Percentiles rank a stretch among this genome's conserved stretches.
phyloP scores from a whole-genome alignment of 2,329 filamentous ascomycete genomes.

The Xylaria polymorpha region DNA sequence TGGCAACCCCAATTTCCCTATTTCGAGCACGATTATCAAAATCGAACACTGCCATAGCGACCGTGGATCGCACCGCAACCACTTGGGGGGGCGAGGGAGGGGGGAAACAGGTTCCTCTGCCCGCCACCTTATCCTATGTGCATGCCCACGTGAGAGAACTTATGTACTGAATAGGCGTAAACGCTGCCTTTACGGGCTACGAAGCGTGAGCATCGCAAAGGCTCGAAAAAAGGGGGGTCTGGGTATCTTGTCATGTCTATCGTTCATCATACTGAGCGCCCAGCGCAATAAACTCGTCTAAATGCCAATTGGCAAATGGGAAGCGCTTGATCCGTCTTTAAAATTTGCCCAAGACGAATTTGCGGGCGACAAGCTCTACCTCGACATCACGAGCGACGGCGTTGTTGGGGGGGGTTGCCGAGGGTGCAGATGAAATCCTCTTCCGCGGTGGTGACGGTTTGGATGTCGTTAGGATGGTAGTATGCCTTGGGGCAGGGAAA shows the following conservation, averaged over 20 bases:
- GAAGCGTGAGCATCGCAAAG: slow-evolving; percentile 14
- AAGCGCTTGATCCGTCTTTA: slow-evolving; percentile 41
- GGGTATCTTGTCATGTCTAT: slow-evolving; percentile 47
- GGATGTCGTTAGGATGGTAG: slow-evolving; percentile 64
- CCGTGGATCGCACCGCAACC: neutral
- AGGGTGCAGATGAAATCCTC: slow-evolving; percentile 64
- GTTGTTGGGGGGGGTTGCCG: slow-evolving; percentile 50
- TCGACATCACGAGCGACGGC: slow-evolving; percentile 42
- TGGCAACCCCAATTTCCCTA: slow-evolving; percentile 11
- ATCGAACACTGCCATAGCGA: slow-evolving; percentile 1
- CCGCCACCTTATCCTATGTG: slow-evolving; percentile 26
- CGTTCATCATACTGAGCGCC: slow-evolving; percentile 47
- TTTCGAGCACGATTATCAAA: slow-evolving; percentile 17
- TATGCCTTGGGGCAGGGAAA: slow-evolving; percentile 68
- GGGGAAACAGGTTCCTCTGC: neutral
- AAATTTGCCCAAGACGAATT: slow-evolving; percentile 52
- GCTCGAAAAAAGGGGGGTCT: slow-evolving; percentile 26
- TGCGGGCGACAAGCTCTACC: slow-evolving; percentile 46
- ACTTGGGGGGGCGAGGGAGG: too few relatives aligned
- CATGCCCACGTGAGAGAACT: slow-evolving; percentile 26
- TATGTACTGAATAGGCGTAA: slow-evolving; percentile 29
- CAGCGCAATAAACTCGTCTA: slow-evolving; percentile 43
- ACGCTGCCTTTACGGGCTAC: slow-evolving; percentile 23
- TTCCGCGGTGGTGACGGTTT: slow-evolving; percentile 64
- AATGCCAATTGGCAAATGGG: slow-evolving; percentile 29